Conservation (phyloP, 305 asterid genomes). For the Galium porrigens region DNA sequence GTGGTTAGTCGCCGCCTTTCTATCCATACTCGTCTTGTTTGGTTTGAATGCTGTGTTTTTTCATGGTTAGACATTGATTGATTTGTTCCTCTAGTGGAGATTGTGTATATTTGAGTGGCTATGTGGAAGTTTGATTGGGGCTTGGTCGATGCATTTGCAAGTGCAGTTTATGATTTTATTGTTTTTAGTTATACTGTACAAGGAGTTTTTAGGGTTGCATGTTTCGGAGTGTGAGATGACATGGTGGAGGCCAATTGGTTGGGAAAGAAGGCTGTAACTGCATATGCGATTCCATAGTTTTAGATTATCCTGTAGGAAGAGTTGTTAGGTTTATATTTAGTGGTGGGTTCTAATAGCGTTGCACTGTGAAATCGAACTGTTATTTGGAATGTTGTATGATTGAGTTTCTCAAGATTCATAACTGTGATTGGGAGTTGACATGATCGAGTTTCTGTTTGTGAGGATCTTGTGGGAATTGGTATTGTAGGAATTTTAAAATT, state of each 20-base stretch:
- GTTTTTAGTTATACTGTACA: background rate
- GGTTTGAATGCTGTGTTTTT: background rate
- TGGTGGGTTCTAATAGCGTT: no score
- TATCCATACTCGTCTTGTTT: background rate
- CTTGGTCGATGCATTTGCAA: background rate
- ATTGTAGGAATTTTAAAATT: no score
- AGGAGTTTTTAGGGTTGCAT: background rate
- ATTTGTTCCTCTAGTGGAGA: background rate
- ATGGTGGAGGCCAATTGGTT: background rate
- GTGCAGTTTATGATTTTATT: background rate
- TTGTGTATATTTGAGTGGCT: background rate
- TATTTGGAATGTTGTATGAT: background rate
- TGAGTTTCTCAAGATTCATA: no score
- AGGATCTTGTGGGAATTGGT: background rate
- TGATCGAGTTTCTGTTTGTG: background rate
- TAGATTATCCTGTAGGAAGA: background rate
- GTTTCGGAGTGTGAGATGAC: background rate
- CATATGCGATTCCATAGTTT: background rate
- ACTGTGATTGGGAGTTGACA: background rate
- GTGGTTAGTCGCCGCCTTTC: conserved; percentile 32
- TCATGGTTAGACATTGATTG: background rate
- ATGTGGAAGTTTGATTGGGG: background rate
- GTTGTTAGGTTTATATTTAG: no score
- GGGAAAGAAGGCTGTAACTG: background rate
- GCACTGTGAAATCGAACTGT: no score